These are phyloP conservation scores for Hypoxylon crocopeplum DNA, from an alignment of 495 filamentous ascomycete genomes.

Conservation along the genomic window DNA sequence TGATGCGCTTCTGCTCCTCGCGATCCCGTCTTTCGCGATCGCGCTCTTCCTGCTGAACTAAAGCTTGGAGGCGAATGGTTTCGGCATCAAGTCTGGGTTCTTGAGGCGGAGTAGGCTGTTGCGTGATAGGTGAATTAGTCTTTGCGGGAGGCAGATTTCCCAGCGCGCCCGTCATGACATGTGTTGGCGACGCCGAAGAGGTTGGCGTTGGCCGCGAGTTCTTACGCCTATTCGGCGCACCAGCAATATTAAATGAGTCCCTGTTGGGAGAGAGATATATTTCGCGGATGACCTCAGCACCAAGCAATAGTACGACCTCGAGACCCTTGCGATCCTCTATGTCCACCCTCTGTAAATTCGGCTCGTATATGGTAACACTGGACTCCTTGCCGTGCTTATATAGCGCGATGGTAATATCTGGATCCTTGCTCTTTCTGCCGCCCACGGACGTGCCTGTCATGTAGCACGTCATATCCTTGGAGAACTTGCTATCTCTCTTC, in stretches of 20 bases:
- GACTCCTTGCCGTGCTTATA: slow-evolving; percentile 64
- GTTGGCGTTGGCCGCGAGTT: slow-evolving; percentile 50
- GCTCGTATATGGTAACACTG: slow-evolving; percentile 83
- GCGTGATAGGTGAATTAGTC: slow-evolving; percentile 23
- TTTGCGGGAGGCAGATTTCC: slow-evolving; percentile 29
- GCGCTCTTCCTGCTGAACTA: slow-evolving; percentile 61
- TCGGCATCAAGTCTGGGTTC: slow-evolving; percentile 67
- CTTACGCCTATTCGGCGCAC: slow-evolving; percentile 48
- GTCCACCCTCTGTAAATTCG: slow-evolving; percentile 87
- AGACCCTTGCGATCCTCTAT: slow-evolving; percentile 95
- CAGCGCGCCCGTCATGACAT: slow-evolving; percentile 35
- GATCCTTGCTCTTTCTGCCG: slow-evolving; percentile 80
- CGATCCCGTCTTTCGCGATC: slow-evolving; percentile 61
- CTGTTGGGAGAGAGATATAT: slow-evolving; percentile 74
- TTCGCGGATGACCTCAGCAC: slow-evolving; percentile 84
- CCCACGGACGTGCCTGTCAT: slow-evolving; percentile 77
- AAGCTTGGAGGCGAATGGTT: slow-evolving; percentile 64
- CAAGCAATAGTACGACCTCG: slow-evolving; percentile 84
- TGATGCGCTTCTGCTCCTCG: slow-evolving; percentile 71
- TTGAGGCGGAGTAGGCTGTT: slow-evolving; percentile 37
- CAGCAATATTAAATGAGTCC: slow-evolving; percentile 81
- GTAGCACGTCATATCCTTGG: slow-evolving; percentile 78
- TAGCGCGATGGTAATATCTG: slow-evolving; percentile 89
- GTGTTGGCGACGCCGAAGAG: slow-evolving; percentile 20
- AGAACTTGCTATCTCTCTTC: slow-evolving; percentile 88